Evolutionary conservation across 1,284 basidiomycete genomes (phyloP), one percentile per base, ranked within the genome.

Genomic region (Tausonia pullulans): DNA sequence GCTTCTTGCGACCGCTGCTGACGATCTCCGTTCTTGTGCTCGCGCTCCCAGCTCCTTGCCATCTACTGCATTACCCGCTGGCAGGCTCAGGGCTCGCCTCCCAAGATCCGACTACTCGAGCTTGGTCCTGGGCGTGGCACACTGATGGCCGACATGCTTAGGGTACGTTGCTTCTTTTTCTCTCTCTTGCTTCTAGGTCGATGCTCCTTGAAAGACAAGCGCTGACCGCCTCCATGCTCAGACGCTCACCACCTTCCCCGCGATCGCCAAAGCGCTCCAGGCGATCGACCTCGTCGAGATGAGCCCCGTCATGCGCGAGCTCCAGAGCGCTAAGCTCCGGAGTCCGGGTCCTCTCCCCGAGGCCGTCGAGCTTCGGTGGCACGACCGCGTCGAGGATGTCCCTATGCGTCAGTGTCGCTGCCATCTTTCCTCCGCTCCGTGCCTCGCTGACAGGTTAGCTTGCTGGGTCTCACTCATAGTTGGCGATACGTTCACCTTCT

Each of bases 71-170:
- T 95, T 49, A 86, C 84, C 0, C 85, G 88, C 69, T 96, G 90
- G 86, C 78, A 83, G 70, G 78, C 79, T 4, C 78, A 81, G 4
- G 85, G 84, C 0, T 73, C 71, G 4, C 80, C 83, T 0, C 70
- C 74, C 2, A 77, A 78, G 0, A 81, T 90, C 11, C 81, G 93
- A 14, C 72, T 98, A 0, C 80, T 98, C 56, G 96, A 99, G 74
- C 82, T 99, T 4, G 96, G 96, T 0, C 96, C 96, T 0, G 96
- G 96, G 0, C 81, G 88, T 59, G 96, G 95, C 1, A 98, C 95
- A 0, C 79, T 99, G 4, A 88, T 95, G 82, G 82, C 83, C 54
- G 96, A 98, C 75, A 81, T 98, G n/a, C 73, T 98, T 3, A 81
- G 93, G 40, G 92, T 94, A 69, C 67, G 85, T 70, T 7, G 9